These are phyloP conservation scores for Cucurbita maxima DNA, from an alignment of 306 rosid genomes.

Conservation along the genomic window DNA sequence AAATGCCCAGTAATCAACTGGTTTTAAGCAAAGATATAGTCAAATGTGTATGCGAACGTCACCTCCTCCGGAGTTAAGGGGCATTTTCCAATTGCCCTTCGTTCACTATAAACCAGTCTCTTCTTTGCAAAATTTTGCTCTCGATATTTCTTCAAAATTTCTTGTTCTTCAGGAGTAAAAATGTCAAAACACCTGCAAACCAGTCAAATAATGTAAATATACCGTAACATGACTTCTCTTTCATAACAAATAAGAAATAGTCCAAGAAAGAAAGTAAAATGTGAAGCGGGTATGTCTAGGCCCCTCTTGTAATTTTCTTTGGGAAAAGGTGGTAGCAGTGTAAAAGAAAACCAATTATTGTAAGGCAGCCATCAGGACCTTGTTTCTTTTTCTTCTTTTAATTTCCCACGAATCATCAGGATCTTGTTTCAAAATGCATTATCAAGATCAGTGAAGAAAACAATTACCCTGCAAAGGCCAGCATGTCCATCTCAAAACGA, in stretches of 20 bases:
- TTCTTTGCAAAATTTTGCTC: slow-evolving; percentile 77
- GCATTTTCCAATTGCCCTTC: slow-evolving; percentile 97
- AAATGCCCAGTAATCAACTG: background rate
- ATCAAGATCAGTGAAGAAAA: background rate
- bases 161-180: slow-evolving; percentile 57
- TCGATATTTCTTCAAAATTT: slow-evolving; percentile 62
- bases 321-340: background rate
- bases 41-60: slow-evolving; percentile 11
- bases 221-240: background rate
- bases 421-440: background rate
- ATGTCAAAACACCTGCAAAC: slow-evolving; percentile 70
- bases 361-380: background rate
- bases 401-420: background rate
- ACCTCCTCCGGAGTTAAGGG: slow-evolving; percentile 99
- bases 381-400: background rate
- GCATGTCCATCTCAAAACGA: slow-evolving; percentile 98
- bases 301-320: background rate
- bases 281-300: background rate
- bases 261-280: background rate
- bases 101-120: slow-evolving; percentile 55
- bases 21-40: background rate
- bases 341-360: background rate
- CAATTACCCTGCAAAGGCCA: slow-evolving; percentile 95
- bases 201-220: slow-evolving; percentile 9
- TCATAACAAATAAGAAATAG: too few relatives aligned